A percentile compares a stretch with the other conserved stretches of the same genome.
phyloP scores from a whole-genome alignment of 805 yeast species.

The Yamadazyma sp. region DNA sequence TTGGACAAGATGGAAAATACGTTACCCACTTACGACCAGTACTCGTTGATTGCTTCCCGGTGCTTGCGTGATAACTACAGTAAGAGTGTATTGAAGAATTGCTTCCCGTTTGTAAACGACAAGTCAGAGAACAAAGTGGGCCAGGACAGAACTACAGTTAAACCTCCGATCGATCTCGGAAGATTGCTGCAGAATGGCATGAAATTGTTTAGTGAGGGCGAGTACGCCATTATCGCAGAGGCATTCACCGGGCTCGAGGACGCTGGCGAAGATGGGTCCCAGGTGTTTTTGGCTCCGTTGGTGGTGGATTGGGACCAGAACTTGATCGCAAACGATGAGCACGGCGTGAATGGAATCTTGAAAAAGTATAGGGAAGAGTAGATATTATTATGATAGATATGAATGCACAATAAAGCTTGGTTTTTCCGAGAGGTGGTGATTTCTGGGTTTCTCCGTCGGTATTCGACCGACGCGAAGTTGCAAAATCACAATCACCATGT shows the following conservation, averaged over 20 bases:
- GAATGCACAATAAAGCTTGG: no score
- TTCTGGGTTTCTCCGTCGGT: no score
- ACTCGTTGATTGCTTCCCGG: conserved; percentile 25
- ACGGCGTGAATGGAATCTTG: conserved; percentile 29
- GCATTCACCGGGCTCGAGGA: conserved; percentile 31
- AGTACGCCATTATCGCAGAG: conserved; percentile 39
- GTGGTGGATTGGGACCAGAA: conserved; percentile 49
- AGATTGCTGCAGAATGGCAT: conserved; percentile 25
- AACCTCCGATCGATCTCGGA: conserved; percentile 15
- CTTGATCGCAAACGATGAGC: conserved; percentile 38
- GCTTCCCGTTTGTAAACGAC: conserved; percentile 40
- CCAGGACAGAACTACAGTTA: conserved; percentile 19
- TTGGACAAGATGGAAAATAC: conserved; percentile 38
- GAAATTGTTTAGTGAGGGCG: conserved; percentile 36
- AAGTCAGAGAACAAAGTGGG: conserved; percentile 16
- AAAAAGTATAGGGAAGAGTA: conserved; percentile 23
- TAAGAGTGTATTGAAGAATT: conserved; percentile 26
- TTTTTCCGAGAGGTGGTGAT: no score
- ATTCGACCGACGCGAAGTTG: no score
- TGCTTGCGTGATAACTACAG: conserved; percentile 26
- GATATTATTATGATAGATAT: no score
- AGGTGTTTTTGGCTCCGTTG: conserved; percentile 41
- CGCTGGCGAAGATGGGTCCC: conserved; percentile 18
- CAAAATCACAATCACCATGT: no score
- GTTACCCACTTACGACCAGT: conserved; percentile 46